phyloP scores from a whole-genome alignment of 2,329 filamentous ascomycete species.

The Chalara sp. region DNA sequence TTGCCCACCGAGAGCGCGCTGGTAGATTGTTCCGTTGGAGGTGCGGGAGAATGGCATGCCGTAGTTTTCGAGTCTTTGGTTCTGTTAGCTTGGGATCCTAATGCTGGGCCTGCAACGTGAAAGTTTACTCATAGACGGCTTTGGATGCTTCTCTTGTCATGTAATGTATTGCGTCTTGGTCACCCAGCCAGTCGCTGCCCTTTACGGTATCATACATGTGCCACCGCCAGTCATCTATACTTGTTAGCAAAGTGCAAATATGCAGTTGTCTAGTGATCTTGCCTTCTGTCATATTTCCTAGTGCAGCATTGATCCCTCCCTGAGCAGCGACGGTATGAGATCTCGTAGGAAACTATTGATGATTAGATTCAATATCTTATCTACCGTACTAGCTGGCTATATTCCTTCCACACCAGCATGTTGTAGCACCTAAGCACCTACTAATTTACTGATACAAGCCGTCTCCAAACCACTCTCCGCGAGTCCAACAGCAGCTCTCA shows the following conservation, averaged over 20 bases:
- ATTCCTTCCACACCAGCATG: too few species aligned
- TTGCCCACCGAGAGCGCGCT: slow-evolving; percentile 41
- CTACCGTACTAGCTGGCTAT: too few species aligned
- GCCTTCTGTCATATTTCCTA: slow-evolving; percentile 69
- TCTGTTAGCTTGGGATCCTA: too few species aligned
- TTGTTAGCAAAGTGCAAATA: too few species aligned
- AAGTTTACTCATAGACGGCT: slow-evolving; percentile 69
- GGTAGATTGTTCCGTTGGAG: slow-evolving; percentile 84
- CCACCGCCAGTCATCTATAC: slow-evolving; percentile 86
- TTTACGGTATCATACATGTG: slow-evolving; percentile 99
- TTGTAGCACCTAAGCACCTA: too few species aligned
- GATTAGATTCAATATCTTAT: too few species aligned
- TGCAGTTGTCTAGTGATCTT: too few species aligned
- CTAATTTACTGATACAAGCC: slow-evolving; percentile 63
- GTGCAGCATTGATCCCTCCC: slow-evolving; percentile 54
- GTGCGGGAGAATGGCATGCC: slow-evolving; percentile 96
- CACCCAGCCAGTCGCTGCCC: slow-evolving; percentile 94
- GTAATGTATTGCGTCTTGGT: slow-evolving; percentile 97
- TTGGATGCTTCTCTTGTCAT: slow-evolving; percentile 93
- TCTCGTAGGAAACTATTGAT: slow-evolving; percentile 39
- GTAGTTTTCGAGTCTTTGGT: slow-evolving; percentile 68
- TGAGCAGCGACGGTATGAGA: slow-evolving; percentile 62
- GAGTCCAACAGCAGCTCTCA: slow-evolving; percentile 56
- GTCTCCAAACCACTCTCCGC: slow-evolving; percentile 59
- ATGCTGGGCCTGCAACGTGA: too few species aligned